Evolutionary conservation across 495 filamentous ascomycete species (phyloP), one percentile per base, ranked within the genome.

Genomic region (Aeminium ludgeri): DNA sequence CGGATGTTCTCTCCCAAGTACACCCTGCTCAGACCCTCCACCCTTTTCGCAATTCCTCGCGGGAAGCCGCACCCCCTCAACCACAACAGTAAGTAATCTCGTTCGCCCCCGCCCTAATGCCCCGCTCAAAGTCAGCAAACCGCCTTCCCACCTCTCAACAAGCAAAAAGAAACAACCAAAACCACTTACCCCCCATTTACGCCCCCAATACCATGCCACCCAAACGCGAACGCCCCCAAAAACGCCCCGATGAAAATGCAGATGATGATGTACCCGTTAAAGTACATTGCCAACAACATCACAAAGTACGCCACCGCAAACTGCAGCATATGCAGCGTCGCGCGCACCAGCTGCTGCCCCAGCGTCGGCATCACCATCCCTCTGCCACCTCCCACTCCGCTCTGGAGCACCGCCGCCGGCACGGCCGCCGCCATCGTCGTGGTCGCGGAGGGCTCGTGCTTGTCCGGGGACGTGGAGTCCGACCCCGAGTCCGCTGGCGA

Each of bases 261-360:
- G 17, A 77, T 66, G 36, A 78, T 72, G 36, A 76, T 64, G 48
- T 74, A 78, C 0, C 66, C 75, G 39, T 78, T 78, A 57, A 69
- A 78, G 35, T 73, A 77, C 58, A 63, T 63, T 4, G 41, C 69
- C n/a, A 70, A 57, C 40, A 84, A 54, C 76, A 82, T 80, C 41
- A 82, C 56, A 50, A 81, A 69, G 51, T 82, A 85, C 12, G 76
- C 77, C 3, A 78, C 67, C 0, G 70, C 73, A 51, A 83, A 80
- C 46, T 81, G 77, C 15, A 71, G 6, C 62, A 70, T 75, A 49
- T 82, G 73, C 18, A 86, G 44, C 23, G 67, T 28, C 0, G 76
- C 70, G 2, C 79, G 69, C n/a, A 79, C 49, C 2, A 61, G 51
- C 45, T 83, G 78, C 52, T 82, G 70, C 11, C 64, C 41, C 1